These are phyloP conservation scores for Scleromitrula shiraiana DNA, from an alignment of 2,329 filamentous ascomycete species.

Conservation along the genomic window DNA sequence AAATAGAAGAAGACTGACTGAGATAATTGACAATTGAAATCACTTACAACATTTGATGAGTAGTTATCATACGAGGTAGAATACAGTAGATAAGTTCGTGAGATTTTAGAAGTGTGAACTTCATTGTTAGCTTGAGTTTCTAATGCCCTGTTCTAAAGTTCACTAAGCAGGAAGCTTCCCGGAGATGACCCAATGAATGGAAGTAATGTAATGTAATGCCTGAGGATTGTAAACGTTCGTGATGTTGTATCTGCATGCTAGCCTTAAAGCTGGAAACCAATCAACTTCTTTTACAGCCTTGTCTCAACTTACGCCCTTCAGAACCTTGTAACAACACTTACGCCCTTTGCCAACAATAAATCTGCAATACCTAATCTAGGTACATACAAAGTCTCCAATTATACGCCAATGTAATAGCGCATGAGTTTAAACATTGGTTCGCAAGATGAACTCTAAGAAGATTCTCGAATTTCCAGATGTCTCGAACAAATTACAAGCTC, in stretches of 20 bases:
- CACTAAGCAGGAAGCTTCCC: no score
- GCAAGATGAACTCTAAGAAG: conserved; percentile 20
- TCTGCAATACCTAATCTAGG: no score
- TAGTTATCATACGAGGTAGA: background rate
- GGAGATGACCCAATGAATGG: no score
- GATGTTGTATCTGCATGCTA: no score
- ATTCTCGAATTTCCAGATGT: conserved; percentile 56
- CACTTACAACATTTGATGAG: background rate
- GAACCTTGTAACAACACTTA: background rate
- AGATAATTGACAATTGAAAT: background rate
- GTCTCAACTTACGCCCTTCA: background rate
- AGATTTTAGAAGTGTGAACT: no score
- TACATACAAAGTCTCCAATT: background rate
- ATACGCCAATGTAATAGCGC: background rate
- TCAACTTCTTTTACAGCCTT: background rate
- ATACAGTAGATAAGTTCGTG: no score
- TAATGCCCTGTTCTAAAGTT: no score
- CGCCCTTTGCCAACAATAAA: no score
- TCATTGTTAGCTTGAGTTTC: no score
- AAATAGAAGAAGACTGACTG: background rate
- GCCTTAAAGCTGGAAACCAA: no score
- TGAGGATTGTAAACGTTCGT: no score
- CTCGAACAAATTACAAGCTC: conserved; percentile 68
- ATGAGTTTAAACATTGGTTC: background rate
- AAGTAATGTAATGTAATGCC: no score